A percentile compares a stretch with the other conserved stretches of the same genome.
phyloP scores from a whole-genome alignment of 208 protist species.

The Porcisia deanei region DNA sequence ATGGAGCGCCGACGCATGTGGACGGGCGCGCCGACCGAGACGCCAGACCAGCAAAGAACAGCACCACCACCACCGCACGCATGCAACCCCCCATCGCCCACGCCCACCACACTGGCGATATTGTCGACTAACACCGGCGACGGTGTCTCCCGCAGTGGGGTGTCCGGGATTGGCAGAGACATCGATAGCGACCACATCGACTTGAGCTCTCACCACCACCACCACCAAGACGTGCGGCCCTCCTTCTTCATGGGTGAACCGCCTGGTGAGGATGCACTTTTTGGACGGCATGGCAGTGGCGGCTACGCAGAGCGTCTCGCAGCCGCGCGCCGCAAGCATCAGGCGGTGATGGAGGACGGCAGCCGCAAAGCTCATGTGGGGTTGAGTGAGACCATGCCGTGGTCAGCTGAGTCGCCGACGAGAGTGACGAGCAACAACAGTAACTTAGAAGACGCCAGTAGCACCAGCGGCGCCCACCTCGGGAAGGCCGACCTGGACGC shows the following conservation, averaged over 20 bases:
- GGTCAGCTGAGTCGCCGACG: not conserved
- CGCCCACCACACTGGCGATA: not conserved
- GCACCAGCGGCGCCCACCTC: not conserved
- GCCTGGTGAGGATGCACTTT: not conserved
- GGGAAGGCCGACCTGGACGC: not conserved
- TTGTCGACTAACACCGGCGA: not conserved
- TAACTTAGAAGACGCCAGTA: slow-evolving; percentile 5
- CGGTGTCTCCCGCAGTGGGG: not conserved
- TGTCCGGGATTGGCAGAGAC: not conserved
- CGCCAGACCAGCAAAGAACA: not conserved
- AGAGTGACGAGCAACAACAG: slow-evolving; percentile 14
- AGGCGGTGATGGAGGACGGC: not conserved
- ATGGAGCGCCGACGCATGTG: slow-evolving; percentile 12
- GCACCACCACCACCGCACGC: not conserved
- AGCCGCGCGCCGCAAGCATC: slow-evolving; percentile 12
- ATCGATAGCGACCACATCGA: no score
- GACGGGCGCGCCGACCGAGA: slow-evolving; percentile 1
- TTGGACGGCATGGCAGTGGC: not conserved
- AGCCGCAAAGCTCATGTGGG: not conserved
- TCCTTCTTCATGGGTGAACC: slow-evolving; percentile 5
- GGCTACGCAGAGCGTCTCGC: slow-evolving; percentile 22
- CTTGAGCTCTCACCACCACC: not conserved
- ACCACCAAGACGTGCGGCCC: slow-evolving; percentile 22
- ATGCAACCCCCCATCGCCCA: not conserved
- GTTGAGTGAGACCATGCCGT: slow-evolving; percentile 1